Evolutionary conservation across 257 asterid species (phyloP).

Genomic region (Schizonepeta tenuifolia): DNA sequence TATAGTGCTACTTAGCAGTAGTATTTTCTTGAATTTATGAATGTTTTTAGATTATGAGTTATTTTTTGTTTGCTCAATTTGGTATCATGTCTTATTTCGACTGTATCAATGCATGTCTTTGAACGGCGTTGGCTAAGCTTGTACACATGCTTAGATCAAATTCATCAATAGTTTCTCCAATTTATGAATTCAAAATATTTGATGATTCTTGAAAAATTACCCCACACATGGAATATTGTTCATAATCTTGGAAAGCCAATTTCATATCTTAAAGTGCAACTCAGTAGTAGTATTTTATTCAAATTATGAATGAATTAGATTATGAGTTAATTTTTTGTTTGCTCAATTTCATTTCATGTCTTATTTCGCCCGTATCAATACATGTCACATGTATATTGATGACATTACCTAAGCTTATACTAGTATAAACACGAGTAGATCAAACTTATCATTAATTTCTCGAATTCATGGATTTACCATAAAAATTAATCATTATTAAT

Average conservation of each 20-base stretch:
- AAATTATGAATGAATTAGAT: no score
- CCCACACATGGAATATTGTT: slow-evolving; percentile 39
- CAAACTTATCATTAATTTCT: no score
- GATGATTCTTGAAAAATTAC: slow-evolving; percentile 28
- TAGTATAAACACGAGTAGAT: no score
- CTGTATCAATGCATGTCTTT: background rate
- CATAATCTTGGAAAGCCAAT: background rate
- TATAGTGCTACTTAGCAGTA: no score
- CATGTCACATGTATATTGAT: no score
- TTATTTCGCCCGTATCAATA: background rate
- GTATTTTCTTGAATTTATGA: no score
- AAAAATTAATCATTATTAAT: background rate
- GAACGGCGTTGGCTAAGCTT: background rate
- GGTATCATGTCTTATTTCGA: background rate
- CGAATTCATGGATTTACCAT: no score
- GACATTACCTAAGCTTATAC: no score
- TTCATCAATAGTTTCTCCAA: background rate
- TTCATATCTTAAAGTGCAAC: no score
- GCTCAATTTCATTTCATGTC: background rate
- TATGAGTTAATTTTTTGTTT: background rate
- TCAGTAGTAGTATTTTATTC: no score
- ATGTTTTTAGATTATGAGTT: no score
- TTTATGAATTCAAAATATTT: slow-evolving; percentile 5
- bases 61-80: background rate
- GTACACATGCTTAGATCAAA: background rate